Base-by-base conservation (phyloP, 352 stramenopile species). In the Chrysophaeum taylorii region DNA sequence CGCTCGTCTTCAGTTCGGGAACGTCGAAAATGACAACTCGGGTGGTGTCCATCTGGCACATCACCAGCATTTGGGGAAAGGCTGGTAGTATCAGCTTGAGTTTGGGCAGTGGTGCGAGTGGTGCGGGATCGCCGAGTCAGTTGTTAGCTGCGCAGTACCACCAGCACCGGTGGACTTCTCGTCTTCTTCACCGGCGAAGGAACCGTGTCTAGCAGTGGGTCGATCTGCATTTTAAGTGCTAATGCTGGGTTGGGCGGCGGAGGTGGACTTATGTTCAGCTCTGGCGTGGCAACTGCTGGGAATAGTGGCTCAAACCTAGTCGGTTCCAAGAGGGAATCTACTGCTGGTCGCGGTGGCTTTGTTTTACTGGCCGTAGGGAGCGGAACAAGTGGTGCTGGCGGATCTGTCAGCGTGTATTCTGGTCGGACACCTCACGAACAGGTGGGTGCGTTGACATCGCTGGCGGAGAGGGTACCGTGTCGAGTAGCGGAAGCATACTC, bases 361-460 rank as follows among this genome's bases (percentile, higher is more conserved):
- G 81, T 94, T 52, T 74, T 72, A 1, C 39, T 95, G 7, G n/a
- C n/a, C 5, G n/a, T n/a, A n/a, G n/a, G n/a, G n/a, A n/a, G n/a
- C n/a, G n/a, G n/a, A n/a, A n/a, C n/a, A n/a, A n/a, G n/a, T n/a
- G n/a, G n/a, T n/a, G n/a, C n/a, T n/a, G n/a, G n/a, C n/a, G 52
- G 52, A 2, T 15, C 52, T 5, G n/a, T 12, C 7, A 15, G 5
- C n/a, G n/a, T n/a, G n/a, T n/a, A n/a, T n/a, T n/a, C n/a, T 12
- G 52, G 52, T 38, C 52, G 52, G 7, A 39, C 25, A 63, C 52
- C 9, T 15, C 33, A 2, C 27, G 27, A 31, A 63, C 9, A 15
- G 52, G 52, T n/a, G 52, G 52, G 5, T 25, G 5, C n/a, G 4
- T 63, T 12, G 2, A 31, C 33, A 63, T 63, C 52, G 33, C 7